Evolutionary conservation across 495 filamentous ascomycete genomes (phyloP).

Genomic region (Aspergillus panamensis): DNA sequence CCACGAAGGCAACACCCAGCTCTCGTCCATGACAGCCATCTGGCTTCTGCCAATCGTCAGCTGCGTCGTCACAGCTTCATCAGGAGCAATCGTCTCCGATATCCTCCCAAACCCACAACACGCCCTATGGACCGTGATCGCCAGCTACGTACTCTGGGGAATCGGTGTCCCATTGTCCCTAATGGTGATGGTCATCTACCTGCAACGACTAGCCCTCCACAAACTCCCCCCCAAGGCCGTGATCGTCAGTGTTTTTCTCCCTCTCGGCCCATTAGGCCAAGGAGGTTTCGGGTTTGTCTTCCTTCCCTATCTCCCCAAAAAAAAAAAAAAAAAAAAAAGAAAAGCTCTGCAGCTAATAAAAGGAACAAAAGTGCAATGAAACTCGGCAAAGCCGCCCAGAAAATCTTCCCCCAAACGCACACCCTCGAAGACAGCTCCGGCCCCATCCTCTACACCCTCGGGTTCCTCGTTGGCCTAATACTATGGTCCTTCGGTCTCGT

Average conservation of each 20-base stretch:
- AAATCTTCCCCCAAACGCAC: conserved; percentile 47
- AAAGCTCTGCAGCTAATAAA: conserved; percentile 1
- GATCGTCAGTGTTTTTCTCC: conserved; percentile 60
- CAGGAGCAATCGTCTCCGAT: conserved; percentile 53
- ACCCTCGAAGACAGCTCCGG: conserved; percentile 45
- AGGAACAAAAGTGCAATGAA: conserved; percentile 46
- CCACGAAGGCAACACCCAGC: conserved; percentile 25
- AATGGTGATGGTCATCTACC: conserved; percentile 57
- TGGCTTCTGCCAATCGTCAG: conserved; percentile 61
- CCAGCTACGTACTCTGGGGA: conserved; percentile 58
- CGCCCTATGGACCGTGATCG: conserved; percentile 54
- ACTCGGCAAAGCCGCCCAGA: conserved; percentile 50
- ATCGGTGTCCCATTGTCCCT: conserved; percentile 54
- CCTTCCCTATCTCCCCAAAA: too few relatives aligned
- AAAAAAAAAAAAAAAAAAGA: too few relatives aligned
- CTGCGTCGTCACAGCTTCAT: conserved; percentile 55
- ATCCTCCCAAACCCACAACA: conserved; percentile 49
- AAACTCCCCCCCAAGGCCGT: conserved; percentile 55
- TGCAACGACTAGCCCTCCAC: conserved; percentile 55
- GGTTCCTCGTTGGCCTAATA: conserved; percentile 49
- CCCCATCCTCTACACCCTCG: conserved; percentile 50
- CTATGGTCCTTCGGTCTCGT: conserved; percentile 61
- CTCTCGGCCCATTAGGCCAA: conserved; percentile 57
- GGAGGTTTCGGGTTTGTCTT: conserved; percentile 48
- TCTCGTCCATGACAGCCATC: conserved; percentile 53